Evolutionary conservation across 768 basidiomycete genomes (phyloP).

Genomic region (Lentinula detonsa): DNA sequence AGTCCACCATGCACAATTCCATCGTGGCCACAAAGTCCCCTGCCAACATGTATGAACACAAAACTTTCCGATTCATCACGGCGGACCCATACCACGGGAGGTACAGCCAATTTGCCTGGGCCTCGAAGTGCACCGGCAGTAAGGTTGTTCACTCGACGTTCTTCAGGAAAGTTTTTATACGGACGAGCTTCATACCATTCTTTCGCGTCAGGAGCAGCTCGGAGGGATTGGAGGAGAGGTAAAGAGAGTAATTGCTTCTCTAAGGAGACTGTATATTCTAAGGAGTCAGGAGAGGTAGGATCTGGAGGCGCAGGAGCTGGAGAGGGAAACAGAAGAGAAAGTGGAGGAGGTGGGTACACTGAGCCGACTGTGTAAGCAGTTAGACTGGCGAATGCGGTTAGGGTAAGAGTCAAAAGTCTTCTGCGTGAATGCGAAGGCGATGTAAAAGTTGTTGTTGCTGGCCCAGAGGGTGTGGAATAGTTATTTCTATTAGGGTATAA

Average conservation of each 20-base stretch:
- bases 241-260: slow-evolving; percentile 68
- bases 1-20: slow-evolving; percentile 94
- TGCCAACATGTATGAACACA: slow-evolving; percentile 75
- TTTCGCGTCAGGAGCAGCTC: slow-evolving; percentile 40
- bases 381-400: slow-evolving; percentile 17
- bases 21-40: slow-evolving; percentile 87
- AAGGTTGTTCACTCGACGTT: slow-evolving; percentile 73
- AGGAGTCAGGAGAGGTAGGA: slow-evolving; percentile 50
- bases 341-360: slow-evolving; percentile 61
- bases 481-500: not conserved
- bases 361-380: slow-evolving; percentile 52
- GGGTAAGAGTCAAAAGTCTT: slow-evolving; percentile 9
- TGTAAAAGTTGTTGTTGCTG: not conserved
- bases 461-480: not conserved
- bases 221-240: slow-evolving; percentile 46
- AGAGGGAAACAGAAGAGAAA: slow-evolving; percentile 70
- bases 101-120: slow-evolving; percentile 78
- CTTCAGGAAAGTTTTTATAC: slow-evolving; percentile 63
- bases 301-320: slow-evolving; percentile 67
- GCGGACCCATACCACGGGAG: slow-evolving; percentile 68
- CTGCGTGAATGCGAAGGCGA: slow-evolving; percentile 17
- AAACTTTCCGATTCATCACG: slow-evolving; percentile 72
- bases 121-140: slow-evolving; percentile 84
- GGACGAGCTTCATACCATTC: slow-evolving; percentile 80
- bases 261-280: slow-evolving; percentile 49